Base-by-base conservation (phyloP, 768 basidiomycete genomes). In the Daedaleopsis nitida region DNA sequence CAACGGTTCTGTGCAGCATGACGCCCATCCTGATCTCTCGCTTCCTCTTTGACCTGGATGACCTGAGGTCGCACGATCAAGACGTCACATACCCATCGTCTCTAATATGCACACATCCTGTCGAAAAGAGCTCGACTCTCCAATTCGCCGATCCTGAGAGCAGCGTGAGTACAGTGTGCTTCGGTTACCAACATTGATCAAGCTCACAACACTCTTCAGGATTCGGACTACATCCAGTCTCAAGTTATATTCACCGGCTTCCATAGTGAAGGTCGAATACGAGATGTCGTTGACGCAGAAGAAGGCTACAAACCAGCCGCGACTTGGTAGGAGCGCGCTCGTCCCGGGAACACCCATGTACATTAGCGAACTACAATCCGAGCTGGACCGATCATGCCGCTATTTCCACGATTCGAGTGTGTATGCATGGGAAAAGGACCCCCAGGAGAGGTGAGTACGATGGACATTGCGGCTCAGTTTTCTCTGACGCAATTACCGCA, bases 1-100 rank as follows among this genome's bases (percentile, higher is more conserved):
- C 35, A 5, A 37, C 24, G 14, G 12, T 27, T 24, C 43, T 4
- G 35, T 17, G 27, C 39, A 65, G 64, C n/a, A n/a, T 65, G 24
- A 62, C 58, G 14, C 57, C 64, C 6, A 62, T 65, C 50, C 52
- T 65, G 21, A 61, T 65, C n/a, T 65, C 64, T 3, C 60, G 64
- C 50, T 65, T 58, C 38, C 58, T 59, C 57, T 55, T 63, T 32
- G 49, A 55, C 12, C 52, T 63, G 13, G 58, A 50, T 43, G 54
- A 59, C 27, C 43, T 59, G 12, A 55, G 14, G 19, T 11, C 8
- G 5, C 49, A 56, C 9, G 54, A 55, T 13, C 7, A 35, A 10
- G n/a, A 12, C n/a, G 24, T 13, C 10, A 23, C 7, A 27, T 42
- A 32, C 37, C 5, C 19, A 5, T 21, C 19, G n/a, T 39, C n/a